A percentile compares a stretch with the other conserved stretches of the same genome.
Conservation (phyloP, 2,329 filamentous ascomycete species). For the Neonectria sp. region DNA sequence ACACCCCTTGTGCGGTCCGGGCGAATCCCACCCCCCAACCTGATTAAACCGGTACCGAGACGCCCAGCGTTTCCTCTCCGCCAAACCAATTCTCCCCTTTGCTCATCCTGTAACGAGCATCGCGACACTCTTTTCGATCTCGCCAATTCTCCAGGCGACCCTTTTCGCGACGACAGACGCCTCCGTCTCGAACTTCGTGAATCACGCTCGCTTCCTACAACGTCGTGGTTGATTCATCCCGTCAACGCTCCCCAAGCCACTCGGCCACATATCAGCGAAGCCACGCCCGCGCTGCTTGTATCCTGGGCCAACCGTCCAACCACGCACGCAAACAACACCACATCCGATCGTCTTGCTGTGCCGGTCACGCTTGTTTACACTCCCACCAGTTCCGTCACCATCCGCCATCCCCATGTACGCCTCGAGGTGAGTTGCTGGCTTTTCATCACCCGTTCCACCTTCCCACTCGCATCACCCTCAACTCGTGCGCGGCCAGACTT, state of each 20-base stretch:
- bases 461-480: not conserved
- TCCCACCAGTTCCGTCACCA: slow-evolving; percentile 20
- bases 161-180: slow-evolving; percentile 29
- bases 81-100: slow-evolving; percentile 43
- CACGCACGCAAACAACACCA: slow-evolving; percentile 21
- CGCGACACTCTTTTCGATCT: slow-evolving; percentile 47
- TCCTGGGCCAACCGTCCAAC: slow-evolving; percentile 11
- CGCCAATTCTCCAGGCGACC: slow-evolving; percentile 33
- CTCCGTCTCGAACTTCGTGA: slow-evolving; percentile 26
- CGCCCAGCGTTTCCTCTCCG: slow-evolving; percentile 44
- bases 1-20: slow-evolving; percentile 37
- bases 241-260: slow-evolving; percentile 32
- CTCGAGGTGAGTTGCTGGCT: slow-evolving; percentile 40
- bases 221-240: slow-evolving; percentile 34
- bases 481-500: too few relatives aligned
- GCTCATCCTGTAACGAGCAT: slow-evolving; percentile 44
- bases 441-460: not conserved
- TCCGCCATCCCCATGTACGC: slow-evolving; percentile 42
- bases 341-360: slow-evolving; percentile 36
- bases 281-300: slow-evolving; percentile 21
- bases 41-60: slow-evolving; percentile 48
- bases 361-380: slow-evolving; percentile 43
- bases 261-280: slow-evolving; percentile 28
- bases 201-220: slow-evolving; percentile 30
- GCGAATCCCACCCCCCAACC: slow-evolving; percentile 28